Percentiles rank a stretch among this genome's conserved stretches.
Evolutionary conservation across 305 asterid species (phyloP).

Genomic region (Fraxinus sp.): DNA sequence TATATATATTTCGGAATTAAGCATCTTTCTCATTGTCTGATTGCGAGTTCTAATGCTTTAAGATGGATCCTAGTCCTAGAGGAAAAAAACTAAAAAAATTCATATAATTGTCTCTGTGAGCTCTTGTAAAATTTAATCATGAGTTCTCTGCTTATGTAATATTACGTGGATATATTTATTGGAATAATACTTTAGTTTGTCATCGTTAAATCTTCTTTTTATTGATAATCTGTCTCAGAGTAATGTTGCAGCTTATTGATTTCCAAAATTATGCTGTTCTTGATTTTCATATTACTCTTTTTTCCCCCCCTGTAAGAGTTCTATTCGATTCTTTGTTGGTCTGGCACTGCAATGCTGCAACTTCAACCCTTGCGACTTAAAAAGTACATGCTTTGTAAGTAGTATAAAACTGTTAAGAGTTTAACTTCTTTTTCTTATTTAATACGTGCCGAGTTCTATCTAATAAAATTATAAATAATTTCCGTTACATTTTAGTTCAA

Average conservation of each 20-base stretch:
- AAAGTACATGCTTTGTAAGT: background rate
- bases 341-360: background rate
- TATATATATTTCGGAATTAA: background rate
- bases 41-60: constrained; percentile 9
- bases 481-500: constrained; percentile 11
- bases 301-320: background rate
- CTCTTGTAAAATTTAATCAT: background rate
- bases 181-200: background rate
- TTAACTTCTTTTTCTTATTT: background rate
- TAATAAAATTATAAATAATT: constrained; percentile 18
- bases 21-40: background rate
- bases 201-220: background rate
- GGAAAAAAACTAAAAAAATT: background rate
- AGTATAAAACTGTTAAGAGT: background rate
- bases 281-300: background rate
- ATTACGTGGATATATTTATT: background rate
- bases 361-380: background rate
- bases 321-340: background rate
- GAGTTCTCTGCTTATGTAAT: constrained; percentile 1
- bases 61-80: constrained; percentile 22
- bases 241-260: constrained; percentile 11
- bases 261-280: constrained; percentile 7
- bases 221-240: background rate
- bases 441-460: background rate
- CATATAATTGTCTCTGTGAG: background rate